Evolutionary conservation across 140 eudicot species (phyloP), one percentile per base, ranked within the genome.

Genomic region (Senecio squalidus): DNA sequence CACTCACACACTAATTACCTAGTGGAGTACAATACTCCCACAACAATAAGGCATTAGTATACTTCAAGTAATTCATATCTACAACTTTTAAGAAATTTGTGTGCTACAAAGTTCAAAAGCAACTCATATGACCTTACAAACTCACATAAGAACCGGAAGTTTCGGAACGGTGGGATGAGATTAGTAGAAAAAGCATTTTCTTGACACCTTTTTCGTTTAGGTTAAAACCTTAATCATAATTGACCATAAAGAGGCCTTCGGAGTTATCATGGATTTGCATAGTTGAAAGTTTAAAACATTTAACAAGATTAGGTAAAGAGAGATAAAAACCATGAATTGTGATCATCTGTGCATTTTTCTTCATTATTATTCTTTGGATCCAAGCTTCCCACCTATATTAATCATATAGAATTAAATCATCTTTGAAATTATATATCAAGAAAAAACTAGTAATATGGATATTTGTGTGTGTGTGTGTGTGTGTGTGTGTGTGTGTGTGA

Each of bases 321-420:
- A 60, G 78, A 69, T 64, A 15, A 48, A 28, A 79, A 83, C 92
- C 92, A 83, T 69, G 86, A 69, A 74, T 33, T 83, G 59, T 60
- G 60, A 40, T 74, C 84, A 62, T 76, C 92, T 55, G 72, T 55
- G 80, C 80, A 68, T 61, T 75, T 78, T 46, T 78, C 78, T 61
- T 75, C 90, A 73, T 59, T 61, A 48, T 22, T 76, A 69, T 52
- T 63, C 70, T 76, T 83, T 23, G 79, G 74, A 76, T 79, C 86
- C 74, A 75, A 20, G 39, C 72, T 62, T 56, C 76, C 85, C 54
- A 72, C 82, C 86, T 80, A 49, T 46, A 24, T 10, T 25, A 13
- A 51, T 14, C 6, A 8, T 9, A 58, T 11, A 14, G 2, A 52
- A 24, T 30, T 4, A 33, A 26, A 49, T 0, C 26, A 36, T 3